Evolutionary conservation across 352 stramenopile species (phyloP).

Genomic region (Hyaloperonospora arabidopsidis): DNA sequence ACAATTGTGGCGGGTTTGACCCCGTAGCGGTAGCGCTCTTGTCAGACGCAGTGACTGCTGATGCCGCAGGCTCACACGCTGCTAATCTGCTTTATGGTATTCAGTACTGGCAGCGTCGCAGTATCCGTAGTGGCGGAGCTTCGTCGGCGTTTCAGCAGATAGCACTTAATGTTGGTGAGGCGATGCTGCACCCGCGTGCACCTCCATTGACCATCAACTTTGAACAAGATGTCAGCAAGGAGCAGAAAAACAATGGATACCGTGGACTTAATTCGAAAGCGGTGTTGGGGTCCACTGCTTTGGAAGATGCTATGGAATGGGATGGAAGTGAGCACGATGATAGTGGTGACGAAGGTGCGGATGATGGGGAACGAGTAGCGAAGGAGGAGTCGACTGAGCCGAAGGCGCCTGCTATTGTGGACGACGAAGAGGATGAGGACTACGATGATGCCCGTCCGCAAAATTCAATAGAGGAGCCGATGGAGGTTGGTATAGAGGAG

Average conservation of each 20-base stretch:
- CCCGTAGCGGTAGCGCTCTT: conserved; percentile 48
- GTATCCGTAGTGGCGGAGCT: conserved; percentile 15
- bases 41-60: conserved; percentile 42
- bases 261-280: conserved; percentile 1
- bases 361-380: conserved; percentile 10
- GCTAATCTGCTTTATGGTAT: conserved; percentile 48
- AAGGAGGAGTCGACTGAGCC: conserved; percentile 4
- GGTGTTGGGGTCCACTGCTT: conserved; percentile 6
- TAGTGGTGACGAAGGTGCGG: conserved; percentile 20
- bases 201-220: conserved; percentile 61
- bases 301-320: conserved; percentile 31
- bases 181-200: conserved; percentile 60
- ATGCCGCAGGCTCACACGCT: conserved; percentile 45
- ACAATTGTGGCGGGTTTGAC: conserved; percentile 22
- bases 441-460: conserved; percentile 35
- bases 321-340: conserved; percentile 30
- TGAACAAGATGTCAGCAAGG: conserved; percentile 19
- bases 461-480: conserved; percentile 3
- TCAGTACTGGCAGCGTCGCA: conserved; percentile 43
- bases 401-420: conserved; percentile 8
- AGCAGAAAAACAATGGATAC: conserved; percentile 13
- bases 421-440: conserved; percentile 31
- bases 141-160: conserved; percentile 38
- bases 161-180: conserved; percentile 55
- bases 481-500: conserved; percentile 17